These are phyloP conservation scores for Lachancea sp. DNA, from an alignment of 805 yeast species.

Conservation along the genomic window DNA sequence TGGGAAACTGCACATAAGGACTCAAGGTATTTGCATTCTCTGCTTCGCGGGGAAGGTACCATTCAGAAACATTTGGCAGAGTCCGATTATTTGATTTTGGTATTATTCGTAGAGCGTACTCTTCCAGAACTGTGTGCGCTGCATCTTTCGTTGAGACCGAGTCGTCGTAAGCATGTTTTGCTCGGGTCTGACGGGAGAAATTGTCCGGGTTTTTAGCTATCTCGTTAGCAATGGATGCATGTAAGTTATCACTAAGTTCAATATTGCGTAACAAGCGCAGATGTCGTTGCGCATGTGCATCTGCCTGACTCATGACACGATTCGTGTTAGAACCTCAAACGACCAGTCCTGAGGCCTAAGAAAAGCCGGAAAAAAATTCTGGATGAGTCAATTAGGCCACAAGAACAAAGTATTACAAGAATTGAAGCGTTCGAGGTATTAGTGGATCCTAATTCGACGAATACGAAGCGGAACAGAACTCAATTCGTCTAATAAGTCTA, in stretches of 20 bases:
- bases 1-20: conserved; percentile 20
- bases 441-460: neutral
- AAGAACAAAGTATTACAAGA: neutral
- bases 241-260: conserved; percentile 23
- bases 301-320: conserved; percentile 4
- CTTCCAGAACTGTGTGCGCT: neutral
- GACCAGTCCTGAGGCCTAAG: neutral
- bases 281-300: conserved; percentile 5
- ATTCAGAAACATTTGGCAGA: neutral
- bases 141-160: neutral
- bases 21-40: conserved; percentile 22
- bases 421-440: neutral
- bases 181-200: conserved; percentile 8
- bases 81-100: conserved; percentile 1
- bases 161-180: conserved; percentile 2
- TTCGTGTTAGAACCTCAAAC: neutral
- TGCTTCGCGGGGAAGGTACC: conserved; percentile 13
- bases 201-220: conserved; percentile 5
- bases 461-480: no score
- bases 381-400: neutral
- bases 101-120: neutral
- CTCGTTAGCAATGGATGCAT: conserved; percentile 16
- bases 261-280: conserved; percentile 17
- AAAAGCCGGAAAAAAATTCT: neutral
- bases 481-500: neutral